These are phyloP conservation scores for Alternaria ethzedia DNA, from an alignment of 2,329 filamentous ascomycete genomes.

Conservation along the genomic window DNA sequence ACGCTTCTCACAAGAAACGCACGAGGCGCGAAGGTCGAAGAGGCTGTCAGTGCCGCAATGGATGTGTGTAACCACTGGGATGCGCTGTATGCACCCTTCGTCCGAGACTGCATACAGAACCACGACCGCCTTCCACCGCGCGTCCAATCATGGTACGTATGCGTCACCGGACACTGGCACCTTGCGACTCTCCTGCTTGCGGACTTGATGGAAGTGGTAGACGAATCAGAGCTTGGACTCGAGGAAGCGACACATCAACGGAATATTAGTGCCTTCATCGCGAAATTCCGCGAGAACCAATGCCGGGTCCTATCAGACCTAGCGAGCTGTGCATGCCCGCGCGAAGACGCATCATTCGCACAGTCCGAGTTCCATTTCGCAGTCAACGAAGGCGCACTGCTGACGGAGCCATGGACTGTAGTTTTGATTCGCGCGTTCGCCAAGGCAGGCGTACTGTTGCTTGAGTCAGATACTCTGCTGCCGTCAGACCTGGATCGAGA, in stretches of 20 bases:
- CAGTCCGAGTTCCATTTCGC: conserved; percentile 60
- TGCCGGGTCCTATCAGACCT: conserved; percentile 58
- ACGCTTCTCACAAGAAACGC: conserved; percentile 55
- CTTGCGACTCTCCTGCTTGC: conserved; percentile 62
- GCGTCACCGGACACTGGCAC: conserved; percentile 65
- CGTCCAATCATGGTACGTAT: conserved; percentile 66
- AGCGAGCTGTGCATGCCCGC: conserved; percentile 54
- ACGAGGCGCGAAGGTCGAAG: conserved; percentile 53
- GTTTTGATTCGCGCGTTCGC: conserved; percentile 62
- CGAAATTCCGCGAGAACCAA: conserved; percentile 53
- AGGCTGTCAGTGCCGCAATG: conserved; percentile 56
- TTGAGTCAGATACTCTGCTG: conserved; percentile 44
- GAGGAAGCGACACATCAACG: conserved; percentile 34
- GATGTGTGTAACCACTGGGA: conserved; percentile 64
- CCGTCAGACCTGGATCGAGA: conserved; percentile 17
- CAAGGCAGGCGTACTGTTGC: conserved; percentile 52
- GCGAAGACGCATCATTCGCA: conserved; percentile 33
- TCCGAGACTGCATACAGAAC: conserved; percentile 58
- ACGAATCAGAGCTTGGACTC: conserved; percentile 45
- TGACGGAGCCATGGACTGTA: conserved; percentile 67
- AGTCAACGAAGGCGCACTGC: conserved; percentile 61
- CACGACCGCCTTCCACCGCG: conserved; percentile 59
- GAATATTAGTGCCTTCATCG: conserved; percentile 43
- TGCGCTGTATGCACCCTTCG: conserved; percentile 58
- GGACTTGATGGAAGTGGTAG: conserved; percentile 60